A percentile compares a stretch with the other conserved stretches of the same genome.
phyloP scores from a whole-genome alignment of 768 basidiomycete genomes.

The Panus rudis region DNA sequence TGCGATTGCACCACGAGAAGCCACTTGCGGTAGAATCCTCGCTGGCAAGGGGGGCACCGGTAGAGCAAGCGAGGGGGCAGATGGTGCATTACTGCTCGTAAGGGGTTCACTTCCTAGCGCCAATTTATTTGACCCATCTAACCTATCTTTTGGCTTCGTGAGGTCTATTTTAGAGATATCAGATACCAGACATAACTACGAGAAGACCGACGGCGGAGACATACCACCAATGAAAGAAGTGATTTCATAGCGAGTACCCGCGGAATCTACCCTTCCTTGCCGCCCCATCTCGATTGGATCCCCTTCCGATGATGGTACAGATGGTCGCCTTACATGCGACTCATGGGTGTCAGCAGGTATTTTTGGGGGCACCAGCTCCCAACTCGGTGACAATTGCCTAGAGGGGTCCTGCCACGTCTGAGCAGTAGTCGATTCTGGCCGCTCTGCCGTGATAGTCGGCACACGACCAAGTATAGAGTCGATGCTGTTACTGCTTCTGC shows the following conservation, averaged over 20 bases:
- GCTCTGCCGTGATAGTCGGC: not conserved
- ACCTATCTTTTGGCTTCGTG: constrained; percentile 22
- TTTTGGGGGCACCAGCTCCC: constrained; percentile 15
- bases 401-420: not conserved
- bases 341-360: constrained; percentile 20
- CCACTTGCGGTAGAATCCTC: no score
- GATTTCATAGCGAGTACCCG: constrained; percentile 57
- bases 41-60: no score
- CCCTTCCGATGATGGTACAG: constrained; percentile 10
- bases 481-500: constrained; percentile 12
- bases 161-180: no score
- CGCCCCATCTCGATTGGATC: no score
- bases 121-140: constrained; percentile 7
- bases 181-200: no score
- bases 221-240: constrained; percentile 63
- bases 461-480: not conserved
- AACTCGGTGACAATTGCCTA: no score
- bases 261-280: constrained; percentile 33
- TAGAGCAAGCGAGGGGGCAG: no score
- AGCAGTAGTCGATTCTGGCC: not conserved
- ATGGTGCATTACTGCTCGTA: no score
- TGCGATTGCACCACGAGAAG: no score
- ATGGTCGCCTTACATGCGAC: constrained; percentile 9
- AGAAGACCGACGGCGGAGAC: no score
- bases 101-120: no score